A percentile compares a stretch with the other conserved stretches of the same genome.
Conservation (phyloP, 306 rosid species). For the Mimosa pudica region DNA sequence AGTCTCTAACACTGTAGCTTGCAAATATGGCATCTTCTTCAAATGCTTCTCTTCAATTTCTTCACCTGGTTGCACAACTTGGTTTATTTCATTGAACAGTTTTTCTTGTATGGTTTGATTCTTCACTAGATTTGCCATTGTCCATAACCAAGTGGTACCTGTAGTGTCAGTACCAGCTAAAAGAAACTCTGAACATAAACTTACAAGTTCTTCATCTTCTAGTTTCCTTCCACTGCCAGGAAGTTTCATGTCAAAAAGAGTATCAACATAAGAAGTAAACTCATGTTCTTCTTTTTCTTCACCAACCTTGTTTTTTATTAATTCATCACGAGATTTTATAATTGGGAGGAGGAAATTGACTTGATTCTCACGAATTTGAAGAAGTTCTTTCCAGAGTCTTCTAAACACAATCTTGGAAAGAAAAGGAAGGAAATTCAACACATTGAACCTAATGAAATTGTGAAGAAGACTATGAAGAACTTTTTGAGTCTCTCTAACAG, state of each 20-base stretch:
- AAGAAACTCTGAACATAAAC: conserved; percentile 52
- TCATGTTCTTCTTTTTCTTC: neutral
- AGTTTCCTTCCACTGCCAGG: conserved; percentile 35
- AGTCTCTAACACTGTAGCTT: conserved; percentile 55
- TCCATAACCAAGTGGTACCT: conserved; percentile 47
- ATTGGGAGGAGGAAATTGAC: conserved; percentile 41
- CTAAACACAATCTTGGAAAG: conserved; percentile 49
- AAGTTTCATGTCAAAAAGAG: conserved; percentile 45
- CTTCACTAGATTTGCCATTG: conserved; percentile 60
- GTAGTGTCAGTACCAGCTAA: conserved; percentile 62
- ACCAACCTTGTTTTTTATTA: conserved; percentile 7
- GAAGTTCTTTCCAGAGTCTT: conserved; percentile 42
- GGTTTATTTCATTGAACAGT: conserved; percentile 42
- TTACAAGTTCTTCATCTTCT: conserved; percentile 48
- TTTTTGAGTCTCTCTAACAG: conserved; percentile 20
- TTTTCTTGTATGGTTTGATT: conserved; percentile 50
- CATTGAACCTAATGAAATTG: conserved; percentile 47
- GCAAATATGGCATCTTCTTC: conserved; percentile 53
- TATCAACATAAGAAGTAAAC: conserved; percentile 49
- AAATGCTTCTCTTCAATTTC: conserved; percentile 53
- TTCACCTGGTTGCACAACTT: conserved; percentile 36
- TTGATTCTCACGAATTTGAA: conserved; percentile 41
- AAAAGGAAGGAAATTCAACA: conserved; percentile 46
- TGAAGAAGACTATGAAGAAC: conserved; percentile 33
- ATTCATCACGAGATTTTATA: conserved; percentile 46